Base-by-base conservation (phyloP, 148 eudicot genomes). In the Vaccinium macrocarpon region DNA sequence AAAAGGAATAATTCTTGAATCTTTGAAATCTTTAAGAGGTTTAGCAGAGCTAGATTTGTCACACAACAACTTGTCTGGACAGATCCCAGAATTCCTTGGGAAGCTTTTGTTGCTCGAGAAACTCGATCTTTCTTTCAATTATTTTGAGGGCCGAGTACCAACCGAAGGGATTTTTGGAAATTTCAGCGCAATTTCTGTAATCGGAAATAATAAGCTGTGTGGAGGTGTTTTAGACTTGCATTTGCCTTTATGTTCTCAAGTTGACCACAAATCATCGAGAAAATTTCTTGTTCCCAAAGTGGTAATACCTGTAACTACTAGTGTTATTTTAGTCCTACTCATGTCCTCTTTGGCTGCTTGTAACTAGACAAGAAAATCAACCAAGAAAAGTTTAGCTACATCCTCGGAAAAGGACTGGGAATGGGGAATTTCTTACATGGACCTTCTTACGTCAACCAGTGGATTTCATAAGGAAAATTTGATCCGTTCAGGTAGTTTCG, bases 111-210 rank as follows among this genome's bases (percentile, higher is more conserved):
- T 64, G 53, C 68, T 86, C 11, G n/a, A 61, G 59, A 51, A 80
- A 66, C 49, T 85, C 68, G 82, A 85, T 61, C 68, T 91, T 5
- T 89, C 93, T 1, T 81, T 81, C 81, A 91, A 91, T 25, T 23
- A 68, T 74, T 82, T 91, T 15, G 89, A 87, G 80, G 91, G 93
- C 18, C 55, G 55, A 23, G 82, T 88, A 8, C 91, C 93, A 62
- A 79, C 19, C 0, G n/a, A 6, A 62, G 93, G 93, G 48, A 85
- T 88, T 14, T 91, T 89, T 38, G 4, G 23, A 7, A 91, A 91
- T 78, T n/a, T 72, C 15, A 86, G 74, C n/a, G 88, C 86, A 23
- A 8, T 90, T 11, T 81, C 84, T 14, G 13, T 91, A 0, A 53
- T 7, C 0, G 90, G 89, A 48, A 91, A 91, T 14, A 79, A 14